Percentiles rank a stretch among this genome's conserved stretches.
These are phyloP conservation scores for Galerina marginata DNA, from an alignment of 768 basidiomycete species.

Conservation along the genomic window DNA sequence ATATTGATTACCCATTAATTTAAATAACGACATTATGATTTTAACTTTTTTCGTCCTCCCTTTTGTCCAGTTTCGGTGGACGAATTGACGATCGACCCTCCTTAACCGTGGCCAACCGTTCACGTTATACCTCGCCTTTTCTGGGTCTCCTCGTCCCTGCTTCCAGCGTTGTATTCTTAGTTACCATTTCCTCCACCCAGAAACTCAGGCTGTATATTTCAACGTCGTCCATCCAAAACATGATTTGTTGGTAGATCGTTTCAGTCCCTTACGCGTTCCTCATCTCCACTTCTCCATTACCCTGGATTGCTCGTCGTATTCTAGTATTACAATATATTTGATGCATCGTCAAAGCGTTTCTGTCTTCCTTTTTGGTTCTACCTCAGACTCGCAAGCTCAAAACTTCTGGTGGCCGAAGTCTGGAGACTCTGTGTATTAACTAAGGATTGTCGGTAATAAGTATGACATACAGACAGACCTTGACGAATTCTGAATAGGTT, in stretches of 20 bases:
- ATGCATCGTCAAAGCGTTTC: not conserved
- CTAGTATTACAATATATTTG: not conserved
- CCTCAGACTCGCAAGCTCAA: not conserved
- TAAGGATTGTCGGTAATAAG: no score
- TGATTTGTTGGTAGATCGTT: not conserved
- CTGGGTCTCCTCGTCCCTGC: not conserved
- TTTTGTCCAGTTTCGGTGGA: not conserved
- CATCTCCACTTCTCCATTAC: not conserved
- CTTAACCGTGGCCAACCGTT: not conserved
- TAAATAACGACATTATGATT: slow-evolving; percentile 20
- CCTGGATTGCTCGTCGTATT: slow-evolving; percentile 6
- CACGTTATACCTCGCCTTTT: not conserved
- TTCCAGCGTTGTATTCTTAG: slow-evolving; percentile 12
- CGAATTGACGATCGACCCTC: not conserved
- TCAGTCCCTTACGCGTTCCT: not conserved
- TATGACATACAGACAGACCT: no score
- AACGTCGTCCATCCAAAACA: not conserved
- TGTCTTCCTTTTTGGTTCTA: not conserved
- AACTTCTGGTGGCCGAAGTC: no score
- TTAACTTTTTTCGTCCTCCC: not conserved
- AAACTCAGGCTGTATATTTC: no score
- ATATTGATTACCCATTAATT: slow-evolving; percentile 20
- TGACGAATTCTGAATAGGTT: no score
- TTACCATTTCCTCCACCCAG: not conserved
- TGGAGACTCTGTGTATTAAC: no score